A percentile compares a stretch with the other conserved stretches of the same genome.
phyloP scores from a whole-genome alignment of 1,284 basidiomycete species.

The Tetrapyrgos nigripes region DNA sequence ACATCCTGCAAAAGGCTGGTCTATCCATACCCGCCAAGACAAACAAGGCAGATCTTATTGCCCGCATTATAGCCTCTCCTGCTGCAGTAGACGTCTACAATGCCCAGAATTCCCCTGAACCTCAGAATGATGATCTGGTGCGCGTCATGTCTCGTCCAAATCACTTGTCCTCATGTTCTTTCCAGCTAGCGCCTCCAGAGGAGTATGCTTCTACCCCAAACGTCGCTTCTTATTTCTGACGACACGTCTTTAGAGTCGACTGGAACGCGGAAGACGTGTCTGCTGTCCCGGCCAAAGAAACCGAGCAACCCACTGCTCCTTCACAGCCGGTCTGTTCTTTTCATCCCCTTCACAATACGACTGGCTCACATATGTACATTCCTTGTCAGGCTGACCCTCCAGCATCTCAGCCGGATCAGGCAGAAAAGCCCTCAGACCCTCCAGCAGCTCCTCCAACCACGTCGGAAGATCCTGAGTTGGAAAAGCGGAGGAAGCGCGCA shows the following conservation, averaged over 20 bases:
- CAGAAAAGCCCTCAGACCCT: conserved; percentile 19
- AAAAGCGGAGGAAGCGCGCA: conserved; percentile 66
- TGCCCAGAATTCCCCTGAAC: conserved; percentile 29
- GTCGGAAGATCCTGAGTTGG: conserved; percentile 53
- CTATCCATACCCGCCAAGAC: conserved; percentile 57
- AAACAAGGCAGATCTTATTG: conserved; percentile 72
- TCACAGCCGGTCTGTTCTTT: conserved; percentile 15
- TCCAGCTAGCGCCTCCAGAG: conserved; percentile 51
- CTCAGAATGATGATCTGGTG: conserved; percentile 12
- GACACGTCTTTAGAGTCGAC: conserved; percentile 36
- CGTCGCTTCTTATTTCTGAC: conserved; percentile 2
- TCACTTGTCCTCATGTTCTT: conserved; percentile 2
- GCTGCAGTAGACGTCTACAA: conserved; percentile 57
- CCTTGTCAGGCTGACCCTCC: conserved; percentile 17
- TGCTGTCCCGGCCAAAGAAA: conserved; percentile 4
- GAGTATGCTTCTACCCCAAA: conserved; percentile 41
- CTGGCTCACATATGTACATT: background rate
- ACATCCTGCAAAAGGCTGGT: conserved; percentile 60
- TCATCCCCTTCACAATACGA: background rate
- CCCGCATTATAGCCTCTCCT: conserved; percentile 60
- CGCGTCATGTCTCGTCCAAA: conserved; percentile 3
- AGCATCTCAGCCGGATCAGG: conserved; percentile 17
- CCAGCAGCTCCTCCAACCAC: conserved; percentile 20
- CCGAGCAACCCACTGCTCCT: conserved; percentile 12
- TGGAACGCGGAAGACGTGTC: conserved; percentile 41